Base-by-base conservation (phyloP, 139 green algal species). In the Tetradesmus lagerheimii region DNA sequence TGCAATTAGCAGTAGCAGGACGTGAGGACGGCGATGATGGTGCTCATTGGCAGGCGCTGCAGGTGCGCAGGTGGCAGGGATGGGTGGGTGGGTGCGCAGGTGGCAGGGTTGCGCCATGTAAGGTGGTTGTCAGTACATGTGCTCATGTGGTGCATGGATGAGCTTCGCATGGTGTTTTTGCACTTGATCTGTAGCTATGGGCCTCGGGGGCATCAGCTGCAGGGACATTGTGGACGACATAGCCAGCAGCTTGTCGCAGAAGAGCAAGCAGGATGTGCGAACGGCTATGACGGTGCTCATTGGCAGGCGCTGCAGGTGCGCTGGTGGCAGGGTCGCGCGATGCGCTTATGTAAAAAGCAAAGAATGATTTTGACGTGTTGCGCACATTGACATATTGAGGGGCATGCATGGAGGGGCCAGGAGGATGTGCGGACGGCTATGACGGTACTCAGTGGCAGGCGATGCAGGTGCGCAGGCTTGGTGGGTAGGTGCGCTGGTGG, bases 41-140 rank as follows among this genome's bases (percentile, higher is more conserved):
- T 87, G 35, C 82, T 87, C 16, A 87, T 87, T 14, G 82, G 82
- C 57, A 50, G 82, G 34, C 38, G 82, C 34, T 87, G 82, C 57
- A 87, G 82, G 82, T 87, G 35, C 14, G 82, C 12, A 1, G n/a
- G 43, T 50, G 43, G n/a, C n/a, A n/a, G n/a, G n/a, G n/a, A n/a
- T n/a, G n/a, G n/a, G n/a, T n/a, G n/a, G n/a, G n/a, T n/a, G n/a
- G n/a, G n/a, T n/a, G n/a, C n/a, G n/a, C n/a, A n/a, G n/a, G n/a
- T n/a, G n/a, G n/a, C n/a, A n/a, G n/a, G n/a, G n/a, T n/a, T n/a
- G n/a, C n/a, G n/a, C n/a, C n/a, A n/a, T n/a, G n/a, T n/a, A n/a
- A n/a, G n/a, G n/a, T n/a, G n/a, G n/a, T n/a, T n/a, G n/a, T n/a
- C n/a, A n/a, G n/a, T n/a, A n/a, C n/a, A n/a, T n/a, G n/a, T n/a